Evolutionary conservation across 208 protist genomes (phyloP), one percentile per base, ranked within the genome.

Genomic region (Balamuthia mandrillaris): DNA sequence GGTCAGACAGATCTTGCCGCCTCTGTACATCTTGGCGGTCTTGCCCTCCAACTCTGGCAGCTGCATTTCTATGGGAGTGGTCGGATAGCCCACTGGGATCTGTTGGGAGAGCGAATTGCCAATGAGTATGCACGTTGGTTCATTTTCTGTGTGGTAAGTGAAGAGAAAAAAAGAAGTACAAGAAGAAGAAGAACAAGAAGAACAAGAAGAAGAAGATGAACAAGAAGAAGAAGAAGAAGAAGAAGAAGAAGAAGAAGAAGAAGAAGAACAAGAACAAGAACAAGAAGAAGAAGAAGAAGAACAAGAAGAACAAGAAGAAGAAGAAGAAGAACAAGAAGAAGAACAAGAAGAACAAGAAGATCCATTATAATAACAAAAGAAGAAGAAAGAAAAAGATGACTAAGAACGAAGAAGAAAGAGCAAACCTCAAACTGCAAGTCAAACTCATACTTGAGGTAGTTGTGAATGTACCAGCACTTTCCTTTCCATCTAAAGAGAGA

Each of bases 21-120:
- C 97, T 42, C 96, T 92, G 90, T 99, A 99, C 97, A 99, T 99
- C 91, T 99, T 99, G 52, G 96, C 95, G 7, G 97, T 99, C 90
- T 98, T 98, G 21, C 95, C 96, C 29, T 99, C 97, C 45, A 99
- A 88, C 90, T 99, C 96, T 24, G 97, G 97, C 44, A 99, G 89
- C 14, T 91, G 94, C 24, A 99, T 91, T 83, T 99, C 98, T n/a
- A 96, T 95, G 7, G 97, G 87, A 12, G 95, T 96, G 56, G 92
- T 92, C 37, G 98, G 98, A 86, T 99, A 99, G 35, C 96, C 96
- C 5, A 98, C 96, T 18, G 97, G 97, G 47, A 98, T 95, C 92
- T 95, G 52, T 27, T 65, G 14, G 4, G 7, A 24, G 24, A 21
- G n/a, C 60, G 29, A 45, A 1, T 27, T 24, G 47, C 60, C 42